These are phyloP conservation scores for Protostelium mycophagum DNA, from an alignment of 78 protist species.

Conservation along the genomic window DNA sequence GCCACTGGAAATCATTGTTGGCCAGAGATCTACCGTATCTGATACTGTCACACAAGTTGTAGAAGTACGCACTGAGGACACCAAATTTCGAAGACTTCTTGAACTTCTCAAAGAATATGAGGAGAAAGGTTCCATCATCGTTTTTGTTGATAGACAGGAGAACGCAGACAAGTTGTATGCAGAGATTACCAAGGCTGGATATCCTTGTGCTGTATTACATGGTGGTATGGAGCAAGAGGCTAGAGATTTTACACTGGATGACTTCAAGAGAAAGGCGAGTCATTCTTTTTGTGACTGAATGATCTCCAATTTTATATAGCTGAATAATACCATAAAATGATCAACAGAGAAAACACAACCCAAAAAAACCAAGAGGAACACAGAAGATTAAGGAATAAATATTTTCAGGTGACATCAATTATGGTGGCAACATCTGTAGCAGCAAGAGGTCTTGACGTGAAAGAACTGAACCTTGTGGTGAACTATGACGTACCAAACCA, in stretches of 20 bases:
- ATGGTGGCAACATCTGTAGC: conserved; percentile 96
- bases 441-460: conserved; percentile 98
- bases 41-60: conserved; percentile 82
- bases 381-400: too few relatives aligned
- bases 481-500: conserved; percentile 95
- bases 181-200: conserved; percentile 39
- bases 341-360: too few relatives aligned
- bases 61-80: conserved; percentile 65
- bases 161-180: conserved; percentile 75
- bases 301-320: too few relatives aligned
- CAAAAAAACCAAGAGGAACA: too few relatives aligned
- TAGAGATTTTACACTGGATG: conserved; percentile 83
- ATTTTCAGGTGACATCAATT: conserved; percentile 30
- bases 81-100: conserved; percentile 42
- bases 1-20: conserved; percentile 91
- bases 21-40: conserved; percentile 81
- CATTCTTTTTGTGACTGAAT: too few relatives aligned
- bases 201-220: conserved; percentile 84
- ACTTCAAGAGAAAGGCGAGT: conserved; percentile 80
- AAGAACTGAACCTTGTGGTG: conserved; percentile 78
- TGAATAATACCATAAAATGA: too few relatives aligned
- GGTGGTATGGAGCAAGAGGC: conserved; percentile 96
- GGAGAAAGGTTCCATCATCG: conserved; percentile 64
- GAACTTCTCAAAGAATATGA: conserved; percentile 59
- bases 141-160: conserved; percentile 90